Percentiles rank a stretch among this genome's conserved stretches.
These are phyloP conservation scores for Nothopassalora personata DNA, from an alignment of 2,329 filamentous ascomycete species.

Conservation along the genomic window DNA sequence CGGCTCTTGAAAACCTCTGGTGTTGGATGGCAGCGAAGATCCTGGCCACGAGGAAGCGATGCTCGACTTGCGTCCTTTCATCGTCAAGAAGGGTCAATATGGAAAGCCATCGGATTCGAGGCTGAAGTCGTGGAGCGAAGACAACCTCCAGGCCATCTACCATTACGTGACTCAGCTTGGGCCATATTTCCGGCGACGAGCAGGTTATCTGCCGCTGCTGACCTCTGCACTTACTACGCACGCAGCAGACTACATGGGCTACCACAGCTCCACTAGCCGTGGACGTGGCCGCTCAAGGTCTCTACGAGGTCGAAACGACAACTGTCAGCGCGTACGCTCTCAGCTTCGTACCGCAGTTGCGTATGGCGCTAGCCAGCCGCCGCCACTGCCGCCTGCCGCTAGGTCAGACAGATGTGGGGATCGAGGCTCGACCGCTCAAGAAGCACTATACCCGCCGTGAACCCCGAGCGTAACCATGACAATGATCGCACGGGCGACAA, in stretches of 20 bases:
- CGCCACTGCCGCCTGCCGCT: neutral
- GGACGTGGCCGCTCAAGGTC: neutral
- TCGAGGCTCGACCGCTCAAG: neutral
- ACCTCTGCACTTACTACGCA: neutral
- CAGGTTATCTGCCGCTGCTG: neutral
- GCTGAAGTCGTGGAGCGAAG: neutral
- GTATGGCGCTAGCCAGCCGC: neutral
- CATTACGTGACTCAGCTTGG: neutral
- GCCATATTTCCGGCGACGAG: neutral
- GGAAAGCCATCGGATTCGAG: neutral
- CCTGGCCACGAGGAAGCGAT: neutral
- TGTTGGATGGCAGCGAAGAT: neutral
- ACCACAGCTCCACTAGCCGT: neutral
- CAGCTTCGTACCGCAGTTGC: neutral
- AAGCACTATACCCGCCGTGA: no score
- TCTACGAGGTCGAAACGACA: neutral
- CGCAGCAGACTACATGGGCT: neutral
- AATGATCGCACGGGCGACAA: no score
- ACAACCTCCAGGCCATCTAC: neutral
- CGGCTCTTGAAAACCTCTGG: neutral
- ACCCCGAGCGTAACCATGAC: no score
- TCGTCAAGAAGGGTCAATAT: neutral
- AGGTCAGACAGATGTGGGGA: neutral
- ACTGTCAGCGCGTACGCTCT: neutral
- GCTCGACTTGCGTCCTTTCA: neutral